These are phyloP conservation scores for Bacterosira constricta DNA, from an alignment of 108 stramenopile species.

Conservation along the genomic window DNA sequence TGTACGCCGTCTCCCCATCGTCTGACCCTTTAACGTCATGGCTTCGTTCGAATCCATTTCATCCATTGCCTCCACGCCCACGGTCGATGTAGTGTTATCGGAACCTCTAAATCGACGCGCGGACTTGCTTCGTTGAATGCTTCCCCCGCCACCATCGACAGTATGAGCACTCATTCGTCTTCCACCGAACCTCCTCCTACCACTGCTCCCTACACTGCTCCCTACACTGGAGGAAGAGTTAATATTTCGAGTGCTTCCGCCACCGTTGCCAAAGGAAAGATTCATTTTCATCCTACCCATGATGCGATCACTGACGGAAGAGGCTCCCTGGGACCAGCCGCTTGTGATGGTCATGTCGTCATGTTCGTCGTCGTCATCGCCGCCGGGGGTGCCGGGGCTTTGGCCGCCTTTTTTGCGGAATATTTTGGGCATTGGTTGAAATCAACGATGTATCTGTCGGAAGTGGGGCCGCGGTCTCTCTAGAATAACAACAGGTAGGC, in stretches of 20 bases:
- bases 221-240: background rate
- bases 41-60: slow-evolving; percentile 29
- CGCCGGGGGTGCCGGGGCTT: background rate
- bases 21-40: slow-evolving; percentile 3
- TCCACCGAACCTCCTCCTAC: no score
- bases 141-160: no score
- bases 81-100: no score
- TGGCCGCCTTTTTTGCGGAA: no score
- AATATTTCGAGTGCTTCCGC: background rate
- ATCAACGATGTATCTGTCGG: no score
- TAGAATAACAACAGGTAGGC: no score
- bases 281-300: slow-evolving; percentile 38
- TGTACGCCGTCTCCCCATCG: background rate
- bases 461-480: no score
- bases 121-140: no score
- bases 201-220: no score
- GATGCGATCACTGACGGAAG: slow-evolving; percentile 32
- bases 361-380: background rate
- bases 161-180: no score
- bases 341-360: slow-evolving; percentile 34
- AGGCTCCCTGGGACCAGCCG: slow-evolving; percentile 9
- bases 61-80: slow-evolving; percentile 10
- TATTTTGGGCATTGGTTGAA: background rate
- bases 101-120: no score
- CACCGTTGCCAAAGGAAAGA: slow-evolving; percentile 6